Conservation (phyloP, 2,329 filamentous ascomycete genomes). For the Monilinia polystroma region DNA sequence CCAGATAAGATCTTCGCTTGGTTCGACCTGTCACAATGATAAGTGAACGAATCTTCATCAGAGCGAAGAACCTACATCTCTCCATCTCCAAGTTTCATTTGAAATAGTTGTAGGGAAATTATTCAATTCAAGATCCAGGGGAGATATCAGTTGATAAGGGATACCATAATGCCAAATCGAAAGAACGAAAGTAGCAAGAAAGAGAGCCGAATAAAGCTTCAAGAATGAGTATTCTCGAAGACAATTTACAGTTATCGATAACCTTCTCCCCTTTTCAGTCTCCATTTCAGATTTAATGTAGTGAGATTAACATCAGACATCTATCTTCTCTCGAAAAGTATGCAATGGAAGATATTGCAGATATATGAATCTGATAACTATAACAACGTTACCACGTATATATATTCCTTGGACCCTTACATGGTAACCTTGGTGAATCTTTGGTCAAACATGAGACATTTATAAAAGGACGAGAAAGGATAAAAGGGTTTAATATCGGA, state of each 20-base stretch:
- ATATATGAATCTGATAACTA: neutral
- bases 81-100: neutral
- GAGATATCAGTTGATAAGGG: neutral
- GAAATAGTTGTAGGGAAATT: neutral
- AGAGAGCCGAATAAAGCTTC: constrained; percentile 1
- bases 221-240: neutral
- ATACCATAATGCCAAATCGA: constrained; percentile 14
- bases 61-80: neutral
- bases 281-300: neutral
- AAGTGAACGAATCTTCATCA: neutral
- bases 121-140: neutral
- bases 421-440: too few relatives aligned
- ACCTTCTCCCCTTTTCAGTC: neutral
- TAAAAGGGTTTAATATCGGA: too few relatives aligned
- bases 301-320: neutral
- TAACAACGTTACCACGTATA: too few relatives aligned
- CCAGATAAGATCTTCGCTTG: constrained; percentile 30
- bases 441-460: too few relatives aligned
- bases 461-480: too few relatives aligned
- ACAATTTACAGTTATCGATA: too few relatives aligned
- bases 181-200: neutral
- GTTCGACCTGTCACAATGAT: neutral
- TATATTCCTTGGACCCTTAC: too few relatives aligned
- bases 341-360: neutral
- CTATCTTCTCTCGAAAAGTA: neutral